These are phyloP conservation scores for Teratosphaeria gauchensis DNA, from an alignment of 2,329 filamentous ascomycete genomes.

Conservation along the genomic window DNA sequence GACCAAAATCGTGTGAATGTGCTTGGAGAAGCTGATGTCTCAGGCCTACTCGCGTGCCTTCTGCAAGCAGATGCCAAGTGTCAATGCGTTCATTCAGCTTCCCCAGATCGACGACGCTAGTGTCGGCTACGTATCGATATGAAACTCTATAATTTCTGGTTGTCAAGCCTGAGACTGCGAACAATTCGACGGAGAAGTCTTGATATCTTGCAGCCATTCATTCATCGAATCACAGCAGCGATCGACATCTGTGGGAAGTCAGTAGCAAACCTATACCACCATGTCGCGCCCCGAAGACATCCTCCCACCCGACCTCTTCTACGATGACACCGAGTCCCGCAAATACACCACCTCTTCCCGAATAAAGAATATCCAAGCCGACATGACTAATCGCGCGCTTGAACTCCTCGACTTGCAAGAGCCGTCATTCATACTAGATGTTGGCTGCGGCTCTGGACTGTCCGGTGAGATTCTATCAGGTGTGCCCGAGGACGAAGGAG, in stretches of 20 bases:
- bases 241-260: neutral
- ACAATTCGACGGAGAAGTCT: neutral
- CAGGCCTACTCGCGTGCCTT: neutral
- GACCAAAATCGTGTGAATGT: neutral
- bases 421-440: conserved; percentile 83
- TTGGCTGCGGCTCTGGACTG: conserved; percentile 92
- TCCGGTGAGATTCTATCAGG: conserved; percentile 86
- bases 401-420: conserved; percentile 72
- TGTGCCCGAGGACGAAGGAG: conserved; percentile 59
- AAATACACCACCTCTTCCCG: conserved; percentile 97
- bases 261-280: conserved; percentile 26
- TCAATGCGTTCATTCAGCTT: neutral
- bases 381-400: conserved; percentile 89
- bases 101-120: neutral
- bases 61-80: neutral
- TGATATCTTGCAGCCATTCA: neutral
- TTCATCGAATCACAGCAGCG: neutral
- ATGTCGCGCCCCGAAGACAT: conserved; percentile 98
- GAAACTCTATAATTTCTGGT: neutral
- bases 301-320: conserved; percentile 91
- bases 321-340: conserved; percentile 87
- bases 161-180: neutral
- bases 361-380: conserved; percentile 88
- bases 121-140: neutral
- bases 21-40: neutral